Conservation (phyloP, 768 basidiomycete genomes). For the Pleurotus tuber-regium region DNA sequence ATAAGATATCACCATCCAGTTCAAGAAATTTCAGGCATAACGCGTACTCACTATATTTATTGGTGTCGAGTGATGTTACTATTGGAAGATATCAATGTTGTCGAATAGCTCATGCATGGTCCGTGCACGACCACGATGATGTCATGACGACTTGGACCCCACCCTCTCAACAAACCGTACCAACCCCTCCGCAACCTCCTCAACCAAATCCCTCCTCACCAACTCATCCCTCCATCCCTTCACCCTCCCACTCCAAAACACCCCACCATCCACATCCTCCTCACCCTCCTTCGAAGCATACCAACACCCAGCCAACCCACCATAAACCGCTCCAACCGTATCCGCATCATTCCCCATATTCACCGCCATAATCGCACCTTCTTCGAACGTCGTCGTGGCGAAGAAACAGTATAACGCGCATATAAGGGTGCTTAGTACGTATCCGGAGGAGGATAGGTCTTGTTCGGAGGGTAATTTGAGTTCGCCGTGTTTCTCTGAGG, state of each 20-base stretch:
- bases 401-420: conserved; percentile 47
- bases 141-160: no score
- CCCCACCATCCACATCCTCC: conserved; percentile 15
- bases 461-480: conserved; percentile 27
- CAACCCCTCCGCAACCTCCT: conserved; percentile 35
- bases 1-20: no score
- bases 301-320: conserved; percentile 43
- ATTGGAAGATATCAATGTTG: no score
- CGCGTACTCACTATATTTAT: no score
- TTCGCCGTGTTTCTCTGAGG: conserved; percentile 4
- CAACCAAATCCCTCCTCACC: conserved; percentile 31
- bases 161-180: conserved; percentile 16
- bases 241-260: conserved; percentile 39
- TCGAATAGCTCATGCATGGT: no score
- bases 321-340: conserved; percentile 44
- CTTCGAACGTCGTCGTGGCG: conserved; percentile 39
- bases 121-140: no score
- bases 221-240: conserved; percentile 30
- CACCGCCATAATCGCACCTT: conserved; percentile 41
- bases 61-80: no score
- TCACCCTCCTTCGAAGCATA: conserved; percentile 26
- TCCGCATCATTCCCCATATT: conserved; percentile 45
- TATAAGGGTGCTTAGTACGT: conserved; percentile 37
- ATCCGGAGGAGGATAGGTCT: conserved; percentile 36
- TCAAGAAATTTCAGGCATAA: no score